Percentiles rank a stretch among this genome's conserved stretches.
Evolutionary conservation across 495 filamentous ascomycete species (phyloP).

Genomic region (Hypoxylon rickii): DNA sequence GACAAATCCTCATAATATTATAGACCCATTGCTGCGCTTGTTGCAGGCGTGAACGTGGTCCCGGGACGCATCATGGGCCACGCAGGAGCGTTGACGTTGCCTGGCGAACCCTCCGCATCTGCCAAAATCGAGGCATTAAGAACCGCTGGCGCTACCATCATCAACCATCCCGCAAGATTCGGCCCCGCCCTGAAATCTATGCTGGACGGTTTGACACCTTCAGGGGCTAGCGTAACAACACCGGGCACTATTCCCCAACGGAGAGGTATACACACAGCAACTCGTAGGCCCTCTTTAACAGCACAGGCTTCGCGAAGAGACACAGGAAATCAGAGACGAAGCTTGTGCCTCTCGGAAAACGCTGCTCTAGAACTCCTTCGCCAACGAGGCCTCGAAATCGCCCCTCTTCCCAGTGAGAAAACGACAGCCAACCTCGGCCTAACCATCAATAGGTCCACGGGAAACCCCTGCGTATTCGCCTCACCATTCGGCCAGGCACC

Average conservation of each 20-base stretch:
- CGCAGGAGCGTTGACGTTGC: constrained; percentile 75
- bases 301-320: neutral
- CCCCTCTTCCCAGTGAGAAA: too few relatives aligned
- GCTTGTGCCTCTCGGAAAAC: constrained; percentile 61
- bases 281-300: constrained; percentile 18
- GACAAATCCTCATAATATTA: too few relatives aligned
- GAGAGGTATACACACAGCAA: constrained; percentile 58
- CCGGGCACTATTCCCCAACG: constrained; percentile 36
- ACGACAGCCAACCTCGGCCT: too few relatives aligned
- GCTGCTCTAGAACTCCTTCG: constrained; percentile 65
- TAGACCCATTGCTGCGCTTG: constrained; percentile 79
- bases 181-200: constrained; percentile 68
- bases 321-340: constrained; percentile 52
- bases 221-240: constrained; percentile 25
- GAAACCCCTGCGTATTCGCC: constrained; percentile 70
- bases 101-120: constrained; percentile 67
- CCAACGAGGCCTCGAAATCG: constrained; percentile 53
- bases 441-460: constrained; percentile 65
- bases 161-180: constrained; percentile 81
- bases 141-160: constrained; percentile 72
- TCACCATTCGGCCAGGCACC: constrained; percentile 52
- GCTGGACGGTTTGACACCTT: constrained; percentile 24
- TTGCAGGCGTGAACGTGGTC: constrained; percentile 71
- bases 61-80: constrained; percentile 84
- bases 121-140: constrained; percentile 72